Percentiles rank a stretch among this genome's conserved stretches.
Conservation (phyloP, 805 yeast species). For the Sporopachydermia lactativora region DNA sequence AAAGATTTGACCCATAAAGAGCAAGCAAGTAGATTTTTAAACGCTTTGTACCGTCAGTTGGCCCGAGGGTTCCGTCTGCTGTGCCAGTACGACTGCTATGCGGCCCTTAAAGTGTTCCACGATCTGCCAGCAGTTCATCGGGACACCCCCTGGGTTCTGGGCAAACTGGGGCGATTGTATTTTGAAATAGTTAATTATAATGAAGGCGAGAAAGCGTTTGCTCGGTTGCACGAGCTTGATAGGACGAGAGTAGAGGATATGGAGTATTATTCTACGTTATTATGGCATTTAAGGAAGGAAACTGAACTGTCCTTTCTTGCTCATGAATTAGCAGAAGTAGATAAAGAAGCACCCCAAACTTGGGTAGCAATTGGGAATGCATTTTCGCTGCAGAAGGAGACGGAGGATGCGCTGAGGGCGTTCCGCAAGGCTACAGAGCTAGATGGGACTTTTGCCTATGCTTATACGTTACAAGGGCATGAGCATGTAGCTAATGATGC, state of each 20-base stretch:
- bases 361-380: constrained; percentile 92
- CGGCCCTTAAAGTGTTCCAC: constrained; percentile 59
- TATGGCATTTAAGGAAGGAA: constrained; percentile 86
- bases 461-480: constrained; percentile 88
- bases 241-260: constrained; percentile 73
- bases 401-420: constrained; percentile 80
- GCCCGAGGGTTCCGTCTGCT: constrained; percentile 50
- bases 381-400: constrained; percentile 68
- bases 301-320: constrained; percentile 69
- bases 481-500: constrained; percentile 83
- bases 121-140: constrained; percentile 48
- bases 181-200: constrained; percentile 81
- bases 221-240: constrained; percentile 49
- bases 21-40: constrained; percentile 25
- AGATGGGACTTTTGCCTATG: constrained; percentile 65
- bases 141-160: constrained; percentile 74
- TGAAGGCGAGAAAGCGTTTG: constrained; percentile 53
- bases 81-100: constrained; percentile 58
- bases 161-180: constrained; percentile 66
- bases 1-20: constrained; percentile 7
- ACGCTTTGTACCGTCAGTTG: constrained; percentile 34
- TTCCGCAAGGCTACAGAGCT: constrained; percentile 65
- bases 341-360: constrained; percentile 58
- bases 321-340: constrained; percentile 59
- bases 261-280: constrained; percentile 80